Conservation (phyloP, 345 rosid species). For the Ricinus communis region DNA sequence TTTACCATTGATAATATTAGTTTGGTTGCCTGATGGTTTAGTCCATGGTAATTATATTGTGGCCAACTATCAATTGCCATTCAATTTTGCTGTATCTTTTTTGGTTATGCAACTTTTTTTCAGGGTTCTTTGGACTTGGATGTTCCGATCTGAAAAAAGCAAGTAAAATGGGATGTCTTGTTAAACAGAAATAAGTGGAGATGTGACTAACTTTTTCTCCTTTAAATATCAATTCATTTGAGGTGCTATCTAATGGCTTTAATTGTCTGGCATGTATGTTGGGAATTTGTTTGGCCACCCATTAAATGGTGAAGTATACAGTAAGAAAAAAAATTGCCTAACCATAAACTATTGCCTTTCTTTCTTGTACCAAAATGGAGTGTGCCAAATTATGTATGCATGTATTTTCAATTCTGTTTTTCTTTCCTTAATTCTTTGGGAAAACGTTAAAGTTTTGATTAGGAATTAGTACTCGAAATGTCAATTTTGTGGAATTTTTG, state of each 20-base stretch:
- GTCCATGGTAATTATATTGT: not conserved
- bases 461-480: too few relatives aligned
- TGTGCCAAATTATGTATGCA: too few relatives aligned
- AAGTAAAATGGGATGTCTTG: not conserved
- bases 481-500: too few relatives aligned
- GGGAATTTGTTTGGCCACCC: not conserved
- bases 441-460: too few relatives aligned
- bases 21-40: slow-evolving; percentile 12
- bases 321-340: too few relatives aligned
- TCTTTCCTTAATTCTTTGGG: too few relatives aligned
- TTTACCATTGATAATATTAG: slow-evolving; percentile 11
- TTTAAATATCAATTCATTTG: not conserved
- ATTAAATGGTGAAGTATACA: too few relatives aligned
- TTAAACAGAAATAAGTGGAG: not conserved
- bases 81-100: slow-evolving; percentile 23
- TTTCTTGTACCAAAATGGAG: too few relatives aligned
- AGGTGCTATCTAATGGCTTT: not conserved
- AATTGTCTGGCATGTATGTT: not conserved
- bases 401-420: too few relatives aligned
- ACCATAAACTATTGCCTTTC: too few relatives aligned
- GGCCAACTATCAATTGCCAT: slow-evolving; percentile 11
- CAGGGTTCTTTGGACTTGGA: slow-evolving; percentile 1
- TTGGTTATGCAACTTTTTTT: not conserved
- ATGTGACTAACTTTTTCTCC: not conserved
- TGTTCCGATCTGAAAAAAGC: not conserved